Evolutionary conservation across 2,329 filamentous ascomycete genomes (phyloP).

Genomic region (Aspergillus intermedius): DNA sequence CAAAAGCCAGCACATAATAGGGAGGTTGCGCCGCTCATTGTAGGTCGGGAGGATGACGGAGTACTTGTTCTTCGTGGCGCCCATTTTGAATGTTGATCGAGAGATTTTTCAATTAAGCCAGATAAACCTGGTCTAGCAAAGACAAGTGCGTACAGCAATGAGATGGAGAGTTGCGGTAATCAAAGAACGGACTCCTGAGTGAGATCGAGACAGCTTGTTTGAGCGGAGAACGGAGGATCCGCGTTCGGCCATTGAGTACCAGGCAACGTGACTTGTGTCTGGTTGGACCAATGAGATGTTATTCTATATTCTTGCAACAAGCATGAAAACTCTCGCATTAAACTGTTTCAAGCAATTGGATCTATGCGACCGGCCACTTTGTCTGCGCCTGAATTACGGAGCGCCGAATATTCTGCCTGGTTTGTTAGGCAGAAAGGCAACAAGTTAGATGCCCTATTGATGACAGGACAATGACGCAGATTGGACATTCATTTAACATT

Average conservation of each 20-base stretch:
- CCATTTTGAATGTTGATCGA: slow-evolving; percentile 23
- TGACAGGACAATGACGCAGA: no score
- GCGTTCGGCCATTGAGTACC: slow-evolving; percentile 3
- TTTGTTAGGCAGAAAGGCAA: neutral
- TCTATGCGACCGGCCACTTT: no score
- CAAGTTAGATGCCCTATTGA: no score
- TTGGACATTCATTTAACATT: no score
- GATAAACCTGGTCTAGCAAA: neutral
- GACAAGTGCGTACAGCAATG: neutral
- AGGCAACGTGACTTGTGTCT: neutral
- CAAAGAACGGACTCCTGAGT: slow-evolving; percentile 4
- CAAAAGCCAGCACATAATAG: slow-evolving; percentile 90
- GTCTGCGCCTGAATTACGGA: neutral
- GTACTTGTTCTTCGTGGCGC: slow-evolving; percentile 65
- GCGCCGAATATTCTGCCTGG: neutral
- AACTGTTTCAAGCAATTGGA: no score
- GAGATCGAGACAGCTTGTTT: neutral
- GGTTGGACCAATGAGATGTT: no score
- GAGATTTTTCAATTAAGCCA: neutral
- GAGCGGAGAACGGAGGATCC: slow-evolving; percentile 2
- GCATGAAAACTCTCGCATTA: no score
- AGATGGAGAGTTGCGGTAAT: neutral
- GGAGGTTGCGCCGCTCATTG: slow-evolving; percentile 96
- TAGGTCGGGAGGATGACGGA: slow-evolving; percentile 96
- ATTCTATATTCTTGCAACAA: no score